Conservation (phyloP, 768 basidiomycete species). For the Filobasidium floriforme region DNA sequence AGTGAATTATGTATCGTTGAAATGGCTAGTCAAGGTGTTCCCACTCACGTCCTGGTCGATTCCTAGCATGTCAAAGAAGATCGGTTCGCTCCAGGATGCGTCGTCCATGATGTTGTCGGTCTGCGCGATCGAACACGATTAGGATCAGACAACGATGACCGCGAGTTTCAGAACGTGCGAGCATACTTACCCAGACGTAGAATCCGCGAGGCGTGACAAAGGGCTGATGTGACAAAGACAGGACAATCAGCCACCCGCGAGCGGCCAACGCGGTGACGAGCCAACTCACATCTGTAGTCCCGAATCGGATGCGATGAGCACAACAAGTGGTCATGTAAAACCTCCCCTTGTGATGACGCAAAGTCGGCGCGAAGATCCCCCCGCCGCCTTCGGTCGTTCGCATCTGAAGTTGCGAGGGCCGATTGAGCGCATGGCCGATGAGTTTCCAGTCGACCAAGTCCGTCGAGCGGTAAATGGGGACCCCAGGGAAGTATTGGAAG, state of each 20-base stretch:
- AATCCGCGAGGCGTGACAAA: constrained; percentile 25
- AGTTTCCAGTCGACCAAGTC: constrained; percentile 35
- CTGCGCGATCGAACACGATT: neutral
- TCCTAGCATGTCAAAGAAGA: constrained; percentile 28
- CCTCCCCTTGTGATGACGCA: constrained; percentile 28
- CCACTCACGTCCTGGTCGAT: constrained; percentile 33
- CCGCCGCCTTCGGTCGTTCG: constrained; percentile 23
- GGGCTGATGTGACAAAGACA: constrained; percentile 2
- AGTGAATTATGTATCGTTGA: no score
- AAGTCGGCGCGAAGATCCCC: constrained; percentile 31
- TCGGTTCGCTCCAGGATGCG: constrained; percentile 27
- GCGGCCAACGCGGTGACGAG: no score
- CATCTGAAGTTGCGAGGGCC: constrained; percentile 21
- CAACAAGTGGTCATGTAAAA: constrained; percentile 28
- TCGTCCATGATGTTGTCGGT: constrained; percentile 32
- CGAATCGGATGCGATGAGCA: constrained; percentile 15
- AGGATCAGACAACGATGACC: no score
- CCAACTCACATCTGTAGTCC: constrained; percentile 18
- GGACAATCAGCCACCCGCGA: no score
- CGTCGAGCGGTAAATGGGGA: constrained; percentile 33
- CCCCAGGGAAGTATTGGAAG: constrained; percentile 37
- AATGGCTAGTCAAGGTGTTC: no score
- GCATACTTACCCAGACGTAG: constrained; percentile 20
- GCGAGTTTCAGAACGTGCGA: no score
- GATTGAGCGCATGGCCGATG: constrained; percentile 25